Percentiles rank a stretch among this genome's conserved stretches.
These are phyloP conservation scores for Arthroderma sp. DNA, from an alignment of 2,329 filamentous ascomycete species.

Conservation along the genomic window DNA sequence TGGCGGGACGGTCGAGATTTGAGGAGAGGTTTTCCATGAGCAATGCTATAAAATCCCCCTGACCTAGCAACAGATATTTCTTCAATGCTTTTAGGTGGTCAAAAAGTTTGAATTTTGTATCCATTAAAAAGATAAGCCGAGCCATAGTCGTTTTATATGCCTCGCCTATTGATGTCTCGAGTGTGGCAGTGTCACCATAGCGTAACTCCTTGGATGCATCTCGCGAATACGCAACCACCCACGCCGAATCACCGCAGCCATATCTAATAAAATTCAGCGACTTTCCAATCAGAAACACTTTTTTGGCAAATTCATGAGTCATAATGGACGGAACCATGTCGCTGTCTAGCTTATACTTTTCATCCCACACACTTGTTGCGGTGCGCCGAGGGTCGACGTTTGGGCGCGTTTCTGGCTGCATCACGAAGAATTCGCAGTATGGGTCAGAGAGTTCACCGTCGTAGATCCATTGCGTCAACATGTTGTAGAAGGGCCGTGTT, in stretches of 20 bases:
- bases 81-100: slow-evolving; percentile 85
- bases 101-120: slow-evolving; percentile 85
- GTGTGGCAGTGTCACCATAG: slow-evolving; percentile 83
- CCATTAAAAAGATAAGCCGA: slow-evolving; percentile 84
- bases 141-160: slow-evolving; percentile 98
- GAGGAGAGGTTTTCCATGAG: slow-evolving; percentile 92
- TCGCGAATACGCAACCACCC: slow-evolving; percentile 94
- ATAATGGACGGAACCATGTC: slow-evolving; percentile 89
- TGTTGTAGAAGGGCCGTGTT: slow-evolving; percentile 90
- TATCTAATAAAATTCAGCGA: slow-evolving; percentile 96
- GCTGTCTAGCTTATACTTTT: slow-evolving; percentile 80
- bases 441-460: slow-evolving; percentile 96
- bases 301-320: slow-evolving; percentile 83
- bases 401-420: slow-evolving; percentile 54
- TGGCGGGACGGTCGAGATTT: slow-evolving; percentile 89
- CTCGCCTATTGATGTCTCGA: slow-evolving; percentile 88
- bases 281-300: slow-evolving; percentile 94
- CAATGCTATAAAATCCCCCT: slow-evolving; percentile 92
- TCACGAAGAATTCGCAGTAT: slow-evolving; percentile 88
- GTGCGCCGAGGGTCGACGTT: slow-evolving; percentile 35
- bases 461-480: slow-evolving; percentile 93
- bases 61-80: slow-evolving; percentile 84
- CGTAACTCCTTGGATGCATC: slow-evolving; percentile 78
- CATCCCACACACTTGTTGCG: slow-evolving; percentile 90
- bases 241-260: slow-evolving; percentile 81